A percentile compares a stretch with the other conserved stretches of the same genome.
phyloP scores from a whole-genome alignment of 371 early-diverging fungal species.

The Saksenaea oblongispora region DNA sequence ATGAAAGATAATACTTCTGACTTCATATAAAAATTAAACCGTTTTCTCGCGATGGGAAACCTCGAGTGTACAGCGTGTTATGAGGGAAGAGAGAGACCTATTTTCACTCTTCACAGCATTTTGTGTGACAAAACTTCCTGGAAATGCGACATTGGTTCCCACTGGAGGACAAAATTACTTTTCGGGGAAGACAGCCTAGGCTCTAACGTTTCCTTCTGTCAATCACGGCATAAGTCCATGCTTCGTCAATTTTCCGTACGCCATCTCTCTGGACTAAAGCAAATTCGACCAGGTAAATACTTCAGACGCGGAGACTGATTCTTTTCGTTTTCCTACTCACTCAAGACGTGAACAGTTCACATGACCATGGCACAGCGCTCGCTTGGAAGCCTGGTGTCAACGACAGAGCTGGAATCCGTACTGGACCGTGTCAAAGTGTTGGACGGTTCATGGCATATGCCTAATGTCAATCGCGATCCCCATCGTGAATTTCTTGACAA shows the following conservation, averaged over 20 bases:
- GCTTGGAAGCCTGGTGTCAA: conserved; percentile 32
- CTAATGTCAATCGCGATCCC: conserved; percentile 67
- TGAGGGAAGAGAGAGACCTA: too few species aligned
- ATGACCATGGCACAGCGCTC: not conserved
- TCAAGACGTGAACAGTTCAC: not conserved
- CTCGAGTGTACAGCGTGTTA: too few species aligned
- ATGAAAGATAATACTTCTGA: too few species aligned
- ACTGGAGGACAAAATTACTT: too few species aligned
- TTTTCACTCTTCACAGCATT: too few species aligned
- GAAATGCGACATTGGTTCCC: too few species aligned
- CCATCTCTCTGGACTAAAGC: not conserved
- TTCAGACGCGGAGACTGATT: not conserved
- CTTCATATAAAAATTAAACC: too few species aligned
- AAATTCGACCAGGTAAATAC: not conserved
- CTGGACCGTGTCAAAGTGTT: conserved; percentile 64
- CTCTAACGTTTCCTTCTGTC: too few species aligned
- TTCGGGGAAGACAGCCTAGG: too few species aligned
- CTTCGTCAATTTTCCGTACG: conserved; percentile 11
- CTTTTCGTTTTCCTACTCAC: not conserved
- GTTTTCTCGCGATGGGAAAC: too few species aligned
- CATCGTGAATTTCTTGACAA: conserved; percentile 65
- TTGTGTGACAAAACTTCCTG: too few species aligned
- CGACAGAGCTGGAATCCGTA: conserved; percentile 25
- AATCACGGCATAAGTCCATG: not conserved
- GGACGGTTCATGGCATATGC: conserved; percentile 93